Evolutionary conservation across 2,329 filamentous ascomycete genomes (phyloP), one percentile per base, ranked within the genome.

Genomic region (Fusarium euwallaceae): DNA sequence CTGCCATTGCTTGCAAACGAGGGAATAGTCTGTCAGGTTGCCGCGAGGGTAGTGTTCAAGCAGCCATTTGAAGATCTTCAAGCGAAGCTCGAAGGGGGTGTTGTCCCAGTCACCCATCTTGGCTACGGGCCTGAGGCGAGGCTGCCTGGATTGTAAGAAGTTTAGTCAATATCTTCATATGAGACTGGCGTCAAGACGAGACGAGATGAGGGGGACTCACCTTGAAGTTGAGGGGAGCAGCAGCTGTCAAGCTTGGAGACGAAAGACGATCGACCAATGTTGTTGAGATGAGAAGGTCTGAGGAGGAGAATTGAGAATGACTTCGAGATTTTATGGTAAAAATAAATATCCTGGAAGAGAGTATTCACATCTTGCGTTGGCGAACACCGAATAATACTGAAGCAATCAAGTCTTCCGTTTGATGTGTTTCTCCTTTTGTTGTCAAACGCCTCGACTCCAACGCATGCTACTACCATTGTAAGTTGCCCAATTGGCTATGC

Each of bases 401-500:
- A 24, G 43, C 24, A 29, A 53, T 53, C 48, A 55, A 8, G 48
- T 14, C n/a, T 11, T 11, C 27, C 48, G 48, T 55, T 55, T 55
- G 48, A 55, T 55, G 22, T 36, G 32, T 6, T 58, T 36, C 27
- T 53, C 24, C 16, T 24, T 37, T 58, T 37, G 32, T 58, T 27
- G 32, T 34, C 53, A 58, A 58, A 58, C 53, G 32, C 53, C 53
- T 34, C 29, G 29, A 37, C 53, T 58, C 53, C 32, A 27, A 37
- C 53, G n/a, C n/a, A 37, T 16, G 51, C 62, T 73, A 9, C 62
- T 73, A 9, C 51, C 48, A 32, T 51, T 64, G 36, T 37, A 62
- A 60, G 63, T 67, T 34, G 32, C n/a, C 14, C 14, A 63, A 22
- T 75, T 34, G n/a, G 56, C 29, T 64, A 61, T 51, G 51, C 64